phyloP scores from a whole-genome alignment of 768 basidiomycete genomes.

The Boletus eberwhitei region DNA sequence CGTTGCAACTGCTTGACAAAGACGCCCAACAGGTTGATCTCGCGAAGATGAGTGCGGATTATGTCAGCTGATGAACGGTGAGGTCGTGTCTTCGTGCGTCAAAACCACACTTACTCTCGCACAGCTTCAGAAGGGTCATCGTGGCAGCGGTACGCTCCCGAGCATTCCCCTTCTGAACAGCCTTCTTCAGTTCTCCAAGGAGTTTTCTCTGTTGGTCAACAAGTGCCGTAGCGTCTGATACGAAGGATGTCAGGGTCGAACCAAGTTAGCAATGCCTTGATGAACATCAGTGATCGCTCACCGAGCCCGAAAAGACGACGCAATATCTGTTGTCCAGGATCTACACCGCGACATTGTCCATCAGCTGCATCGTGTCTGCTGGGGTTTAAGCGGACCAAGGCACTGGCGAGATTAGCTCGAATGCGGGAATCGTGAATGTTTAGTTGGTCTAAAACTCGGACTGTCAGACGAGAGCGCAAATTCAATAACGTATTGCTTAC shows the following conservation, averaged over 20 bases:
- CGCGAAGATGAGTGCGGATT: constrained; percentile 9
- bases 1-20: constrained; percentile 17
- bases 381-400: constrained; percentile 7
- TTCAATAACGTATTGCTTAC: background rate
- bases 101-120: constrained; percentile 12
- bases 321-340: constrained; percentile 3
- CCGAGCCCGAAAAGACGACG: constrained; percentile 18
- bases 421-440: constrained; percentile 4
- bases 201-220: constrained; percentile 2
- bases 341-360: background rate
- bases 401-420: constrained; percentile 18
- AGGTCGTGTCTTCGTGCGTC: background rate
- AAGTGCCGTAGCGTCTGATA: constrained; percentile 7
- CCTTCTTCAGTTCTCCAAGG: constrained; percentile 7
- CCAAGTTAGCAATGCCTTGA: background rate
- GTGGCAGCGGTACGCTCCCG: constrained; percentile 24
- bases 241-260: background rate
- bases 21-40: constrained; percentile 3
- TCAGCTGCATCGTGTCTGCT: background rate
- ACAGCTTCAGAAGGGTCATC: constrained; percentile 20
- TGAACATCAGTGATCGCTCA: background rate
- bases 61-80: constrained; percentile 1
- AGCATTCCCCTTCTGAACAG: background rate
- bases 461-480: background rate
- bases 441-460: constrained; percentile 3